A percentile compares a stretch with the other conserved stretches of the same genome.
Evolutionary conservation across 1,284 basidiomycete genomes (phyloP).

Genomic region (Schizophyllum commune): DNA sequence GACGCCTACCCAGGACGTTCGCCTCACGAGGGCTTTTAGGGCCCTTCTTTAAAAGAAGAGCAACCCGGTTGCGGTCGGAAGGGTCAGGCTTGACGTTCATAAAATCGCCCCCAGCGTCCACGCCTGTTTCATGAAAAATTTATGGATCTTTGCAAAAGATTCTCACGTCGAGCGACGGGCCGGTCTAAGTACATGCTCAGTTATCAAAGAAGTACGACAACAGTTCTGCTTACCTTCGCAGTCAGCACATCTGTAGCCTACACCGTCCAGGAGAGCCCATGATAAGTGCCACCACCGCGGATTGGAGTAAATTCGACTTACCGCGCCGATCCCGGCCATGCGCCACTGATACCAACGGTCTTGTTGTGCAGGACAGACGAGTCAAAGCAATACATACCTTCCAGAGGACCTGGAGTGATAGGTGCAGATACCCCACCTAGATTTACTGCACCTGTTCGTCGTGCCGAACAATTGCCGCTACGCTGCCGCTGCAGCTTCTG

Average conservation of each 20-base stretch:
- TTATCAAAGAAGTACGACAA: constrained; percentile 47
- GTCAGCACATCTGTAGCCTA: constrained; percentile 82
- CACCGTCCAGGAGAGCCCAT: constrained; percentile 4
- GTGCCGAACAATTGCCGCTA: no score
- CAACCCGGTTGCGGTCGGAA: constrained; percentile 62
- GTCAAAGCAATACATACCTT: constrained; percentile 40
- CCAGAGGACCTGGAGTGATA: no score
- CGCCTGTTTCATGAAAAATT: constrained; percentile 43
- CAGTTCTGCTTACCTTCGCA: constrained; percentile 50
- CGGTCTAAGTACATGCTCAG: constrained; percentile 55
- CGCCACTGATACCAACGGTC: constrained; percentile 82
- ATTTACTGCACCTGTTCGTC: no score
- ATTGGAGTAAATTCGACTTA: constrained; percentile 23
- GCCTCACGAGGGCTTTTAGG: constrained; percentile 60
- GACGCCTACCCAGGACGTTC: constrained; percentile 62
- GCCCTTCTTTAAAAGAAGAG: constrained; percentile 57
- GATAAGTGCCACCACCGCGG: not conserved
- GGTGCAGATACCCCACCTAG: no score
- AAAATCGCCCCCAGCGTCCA: constrained; percentile 42
- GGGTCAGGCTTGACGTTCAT: constrained; percentile 66
- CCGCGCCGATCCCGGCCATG: constrained; percentile 80
- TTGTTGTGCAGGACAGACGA: constrained; percentile 71
- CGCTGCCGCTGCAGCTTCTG: no score
- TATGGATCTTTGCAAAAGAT: constrained; percentile 67
- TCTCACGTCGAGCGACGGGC: constrained; percentile 56